A percentile compares a stretch with the other conserved stretches of the same genome.
phyloP scores from a whole-genome alignment of 2,329 filamentous ascomycete genomes.

The Atkinsonella texensis region DNA sequence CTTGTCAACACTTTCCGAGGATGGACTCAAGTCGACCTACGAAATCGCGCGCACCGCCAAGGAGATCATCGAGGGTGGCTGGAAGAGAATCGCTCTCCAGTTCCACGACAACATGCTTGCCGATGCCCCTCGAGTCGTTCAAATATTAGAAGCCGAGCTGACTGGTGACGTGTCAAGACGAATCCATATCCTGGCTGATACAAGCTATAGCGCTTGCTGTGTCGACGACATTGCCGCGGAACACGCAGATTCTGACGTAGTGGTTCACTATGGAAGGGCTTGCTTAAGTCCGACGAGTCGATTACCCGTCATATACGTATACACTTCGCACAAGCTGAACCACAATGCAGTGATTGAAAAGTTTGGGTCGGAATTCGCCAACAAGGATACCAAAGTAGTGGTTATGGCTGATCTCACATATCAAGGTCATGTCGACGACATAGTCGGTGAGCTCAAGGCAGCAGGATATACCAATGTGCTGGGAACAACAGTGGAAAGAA shows the following conservation, averaged over 20 bases:
- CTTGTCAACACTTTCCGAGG: slow-evolving; percentile 35
- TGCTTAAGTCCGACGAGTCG: slow-evolving; percentile 84
- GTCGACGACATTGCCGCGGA: slow-evolving; percentile 95
- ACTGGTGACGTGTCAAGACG: slow-evolving; percentile 13
- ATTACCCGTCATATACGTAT: slow-evolving; percentile 82
- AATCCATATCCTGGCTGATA: slow-evolving; percentile 84
- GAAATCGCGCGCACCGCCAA: slow-evolving; percentile 70
- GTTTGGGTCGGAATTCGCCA: slow-evolving; percentile 58
- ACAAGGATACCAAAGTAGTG: slow-evolving; percentile 52
- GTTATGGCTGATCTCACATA: slow-evolving; percentile 88
- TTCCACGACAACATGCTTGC: slow-evolving; percentile 89
- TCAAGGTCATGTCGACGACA: slow-evolving; percentile 53
- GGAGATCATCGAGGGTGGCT: slow-evolving; percentile 62
- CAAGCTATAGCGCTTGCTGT: slow-evolving; percentile 93
- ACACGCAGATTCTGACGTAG: slow-evolving; percentile 78
- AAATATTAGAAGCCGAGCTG: slow-evolving; percentile 29
- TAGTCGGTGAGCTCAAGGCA: slow-evolving; percentile 42
- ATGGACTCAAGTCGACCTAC: slow-evolving; percentile 66
- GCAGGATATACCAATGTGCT: slow-evolving; percentile 60
- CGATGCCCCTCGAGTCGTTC: slow-evolving; percentile 72
- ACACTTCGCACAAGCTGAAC: slow-evolving; percentile 62
- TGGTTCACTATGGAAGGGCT: slow-evolving; percentile 87
- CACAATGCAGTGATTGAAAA: slow-evolving; percentile 41
- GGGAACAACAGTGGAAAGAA: slow-evolving; percentile 59
- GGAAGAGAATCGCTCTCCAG: slow-evolving; percentile 75